Percentiles rank a stretch among this genome's conserved stretches.
Evolutionary conservation across 371 early-diverging fungal species (phyloP).

Genomic region (Mortierella sp.): DNA sequence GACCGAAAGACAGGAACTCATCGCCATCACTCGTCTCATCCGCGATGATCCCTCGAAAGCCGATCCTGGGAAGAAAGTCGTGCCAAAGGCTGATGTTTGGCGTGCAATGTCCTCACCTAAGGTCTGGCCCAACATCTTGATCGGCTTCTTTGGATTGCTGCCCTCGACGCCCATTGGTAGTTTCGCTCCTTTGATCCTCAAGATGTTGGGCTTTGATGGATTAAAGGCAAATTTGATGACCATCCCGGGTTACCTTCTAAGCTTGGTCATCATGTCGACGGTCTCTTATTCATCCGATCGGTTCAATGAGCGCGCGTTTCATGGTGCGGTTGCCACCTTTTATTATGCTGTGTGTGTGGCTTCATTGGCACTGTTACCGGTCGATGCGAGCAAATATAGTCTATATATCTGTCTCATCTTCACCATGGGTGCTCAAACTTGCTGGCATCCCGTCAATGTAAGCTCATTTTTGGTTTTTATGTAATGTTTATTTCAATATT

Average conservation of each 20-base stretch:
- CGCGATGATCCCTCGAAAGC: conserved; percentile 63
- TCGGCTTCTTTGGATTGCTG: conserved; percentile 58
- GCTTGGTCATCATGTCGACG: conserved; percentile 55
- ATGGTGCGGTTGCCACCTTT: conserved; percentile 49
- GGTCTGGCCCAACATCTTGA: conserved; percentile 58
- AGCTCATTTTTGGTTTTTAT: neutral
- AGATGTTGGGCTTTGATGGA: conserved; percentile 58
- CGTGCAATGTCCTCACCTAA: conserved; percentile 51
- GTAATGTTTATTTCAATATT: neutral
- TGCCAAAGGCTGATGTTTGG: conserved; percentile 59
- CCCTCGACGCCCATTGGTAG: conserved; percentile 54
- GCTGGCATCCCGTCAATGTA: conserved; percentile 65
- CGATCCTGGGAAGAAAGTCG: conserved; percentile 54
- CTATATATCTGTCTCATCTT: conserved; percentile 56
- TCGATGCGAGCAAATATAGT: conserved; percentile 53
- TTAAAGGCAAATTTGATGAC: conserved; percentile 64
- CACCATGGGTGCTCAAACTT: conserved; percentile 42
- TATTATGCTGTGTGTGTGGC: conserved; percentile 58
- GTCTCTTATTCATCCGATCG: conserved; percentile 60
- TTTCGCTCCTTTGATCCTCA: conserved; percentile 65
- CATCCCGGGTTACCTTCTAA: conserved; percentile 59
- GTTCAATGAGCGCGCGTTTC: conserved; percentile 59
- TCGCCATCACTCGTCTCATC: conserved; percentile 67
- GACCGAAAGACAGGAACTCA: conserved; percentile 58
- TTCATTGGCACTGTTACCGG: conserved; percentile 58